A percentile compares a stretch with the other conserved stretches of the same genome.
Conservation (phyloP, 2,329 filamentous ascomycete genomes). For the Alternaria gaisen region DNA sequence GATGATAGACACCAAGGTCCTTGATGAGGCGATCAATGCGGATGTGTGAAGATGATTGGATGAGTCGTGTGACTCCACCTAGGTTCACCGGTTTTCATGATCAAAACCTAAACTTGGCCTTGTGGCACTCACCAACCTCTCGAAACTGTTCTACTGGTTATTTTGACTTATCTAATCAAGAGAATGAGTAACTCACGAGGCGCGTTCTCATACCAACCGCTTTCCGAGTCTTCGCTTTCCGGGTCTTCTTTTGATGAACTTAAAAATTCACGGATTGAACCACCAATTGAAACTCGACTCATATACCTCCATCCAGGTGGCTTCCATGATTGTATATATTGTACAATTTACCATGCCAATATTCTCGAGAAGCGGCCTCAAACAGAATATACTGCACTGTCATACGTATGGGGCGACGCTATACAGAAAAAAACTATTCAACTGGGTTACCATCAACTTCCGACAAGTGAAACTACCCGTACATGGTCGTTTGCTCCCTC, state of each 20-base stretch:
- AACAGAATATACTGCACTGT: neutral
- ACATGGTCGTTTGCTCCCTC: too few species aligned
- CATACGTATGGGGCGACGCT: neutral
- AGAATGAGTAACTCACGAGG: neutral
- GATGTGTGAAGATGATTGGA: neutral
- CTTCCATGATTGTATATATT: neutral
- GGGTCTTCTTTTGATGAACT: too few species aligned
- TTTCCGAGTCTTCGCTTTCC: too few species aligned
- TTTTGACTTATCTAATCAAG: neutral
- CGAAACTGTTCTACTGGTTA: too few species aligned
- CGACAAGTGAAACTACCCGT: neutral
- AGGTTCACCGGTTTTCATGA: neutral
- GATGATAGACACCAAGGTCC: neutral
- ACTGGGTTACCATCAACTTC: neutral
- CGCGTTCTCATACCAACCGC: neutral
- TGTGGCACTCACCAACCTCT: neutral
- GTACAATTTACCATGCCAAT: neutral
- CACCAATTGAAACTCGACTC: neutral
- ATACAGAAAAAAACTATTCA: neutral
- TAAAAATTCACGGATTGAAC: too few species aligned
- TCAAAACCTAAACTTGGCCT: neutral
- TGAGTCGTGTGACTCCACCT: neutral
- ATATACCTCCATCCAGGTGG: neutral
- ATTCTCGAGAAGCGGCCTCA: neutral
- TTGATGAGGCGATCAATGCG: neutral